Conservation (phyloP, 2,329 filamentous ascomycete genomes). For the Clonostachys sp. region DNA sequence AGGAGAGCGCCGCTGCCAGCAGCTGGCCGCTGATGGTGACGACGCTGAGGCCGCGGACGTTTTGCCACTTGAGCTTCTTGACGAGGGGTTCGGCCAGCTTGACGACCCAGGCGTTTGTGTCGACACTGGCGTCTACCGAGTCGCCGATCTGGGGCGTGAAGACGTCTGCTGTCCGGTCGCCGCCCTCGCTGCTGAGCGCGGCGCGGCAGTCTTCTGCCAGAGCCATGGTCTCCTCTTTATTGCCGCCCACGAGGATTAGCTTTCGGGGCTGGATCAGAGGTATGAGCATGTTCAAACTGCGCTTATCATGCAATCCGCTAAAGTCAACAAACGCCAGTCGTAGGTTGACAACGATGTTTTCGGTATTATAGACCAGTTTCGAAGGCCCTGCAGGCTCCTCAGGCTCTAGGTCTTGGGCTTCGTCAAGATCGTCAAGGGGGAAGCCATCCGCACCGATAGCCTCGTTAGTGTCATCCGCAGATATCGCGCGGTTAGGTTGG, state of each 20-base stretch:
- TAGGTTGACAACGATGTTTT: constrained; percentile 64
- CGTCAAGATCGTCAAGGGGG: constrained; percentile 51
- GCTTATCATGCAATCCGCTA: constrained; percentile 85
- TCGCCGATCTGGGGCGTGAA: constrained; percentile 76
- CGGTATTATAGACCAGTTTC: constrained; percentile 64
- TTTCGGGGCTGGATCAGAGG: constrained; percentile 92
- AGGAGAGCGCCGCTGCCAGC: constrained; percentile 30
- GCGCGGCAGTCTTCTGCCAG: constrained; percentile 78
- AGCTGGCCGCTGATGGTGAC: constrained; percentile 82
- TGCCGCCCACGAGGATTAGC: constrained; percentile 85
- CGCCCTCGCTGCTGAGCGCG: constrained; percentile 46
- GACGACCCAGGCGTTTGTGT: constrained; percentile 96
- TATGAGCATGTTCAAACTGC: constrained; percentile 90
- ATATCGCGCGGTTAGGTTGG: constrained; percentile 33
- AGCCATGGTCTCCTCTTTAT: constrained; percentile 68
- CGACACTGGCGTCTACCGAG: constrained; percentile 83
- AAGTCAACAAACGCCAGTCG: constrained; percentile 89
- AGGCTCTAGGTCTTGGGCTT: constrained; percentile 49
- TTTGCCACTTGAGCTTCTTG: constrained; percentile 89
- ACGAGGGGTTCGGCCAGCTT: constrained; percentile 83
- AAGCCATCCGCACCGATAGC: constrained; percentile 24
- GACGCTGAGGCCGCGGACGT: constrained; percentile 81
- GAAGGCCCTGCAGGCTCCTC: constrained; percentile 60
- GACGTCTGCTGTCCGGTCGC: constrained; percentile 59
- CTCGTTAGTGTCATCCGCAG: constrained; percentile 41